Evolutionary conservation across 176 grass and related monocot species (phyloP).

Genomic region (Carex littledalei): DNA sequence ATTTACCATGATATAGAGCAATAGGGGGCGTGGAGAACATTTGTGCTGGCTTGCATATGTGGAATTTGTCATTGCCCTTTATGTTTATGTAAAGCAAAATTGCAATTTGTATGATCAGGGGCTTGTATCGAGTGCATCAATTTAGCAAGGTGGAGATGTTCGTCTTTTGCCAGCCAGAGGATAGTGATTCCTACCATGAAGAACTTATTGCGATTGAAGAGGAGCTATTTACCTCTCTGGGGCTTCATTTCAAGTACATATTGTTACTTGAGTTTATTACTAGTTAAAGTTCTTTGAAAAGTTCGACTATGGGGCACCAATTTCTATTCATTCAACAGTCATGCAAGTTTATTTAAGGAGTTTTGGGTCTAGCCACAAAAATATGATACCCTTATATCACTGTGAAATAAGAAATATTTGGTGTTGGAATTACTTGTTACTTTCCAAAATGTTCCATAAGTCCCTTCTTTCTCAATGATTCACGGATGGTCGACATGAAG

Average conservation of each 20-base stretch:
- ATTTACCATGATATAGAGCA: neutral
- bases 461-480: neutral
- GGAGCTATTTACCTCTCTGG: slow-evolving; percentile 80
- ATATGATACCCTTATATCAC: neutral
- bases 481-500: neutral
- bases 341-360: neutral
- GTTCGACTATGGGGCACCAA: neutral
- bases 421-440: neutral
- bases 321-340: neutral
- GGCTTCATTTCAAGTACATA: slow-evolving; percentile 90
- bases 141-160: slow-evolving; percentile 99
- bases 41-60: neutral
- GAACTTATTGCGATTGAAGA: slow-evolving; percentile 92
- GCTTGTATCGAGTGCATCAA: slow-evolving; percentile 88
- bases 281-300: neutral
- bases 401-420: neutral
- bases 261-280: neutral
- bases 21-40: neutral
- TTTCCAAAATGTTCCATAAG: neutral
- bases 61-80: neutral
- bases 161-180: slow-evolving; percentile 73
- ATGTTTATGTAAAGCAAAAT: neutral
- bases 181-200: slow-evolving; percentile 77
- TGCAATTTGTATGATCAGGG: slow-evolving; percentile 42
- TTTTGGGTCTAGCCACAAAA: neutral